Evolutionary conservation across 345 rosid genomes (phyloP).

Genomic region (Eucalyptus melliodora): DNA sequence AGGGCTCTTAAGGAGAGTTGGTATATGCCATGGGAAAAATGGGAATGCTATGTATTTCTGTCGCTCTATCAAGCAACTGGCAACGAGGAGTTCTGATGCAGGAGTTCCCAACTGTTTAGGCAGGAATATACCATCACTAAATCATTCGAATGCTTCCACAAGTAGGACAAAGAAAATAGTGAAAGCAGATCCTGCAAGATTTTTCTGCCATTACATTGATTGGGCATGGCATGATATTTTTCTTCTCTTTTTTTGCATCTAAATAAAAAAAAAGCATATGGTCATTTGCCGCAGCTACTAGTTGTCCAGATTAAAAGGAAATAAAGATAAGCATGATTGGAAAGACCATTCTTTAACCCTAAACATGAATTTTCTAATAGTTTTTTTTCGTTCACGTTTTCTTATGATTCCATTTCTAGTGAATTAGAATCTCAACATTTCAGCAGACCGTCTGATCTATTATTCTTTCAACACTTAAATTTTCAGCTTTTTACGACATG

Average conservation of each 20-base stretch:
- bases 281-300: neutral
- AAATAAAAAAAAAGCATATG: neutral
- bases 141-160: neutral
- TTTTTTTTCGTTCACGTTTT: neutral
- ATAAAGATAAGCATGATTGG: neutral
- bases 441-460: neutral
- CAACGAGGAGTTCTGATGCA: slow-evolving; percentile 20
- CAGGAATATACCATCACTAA: neutral
- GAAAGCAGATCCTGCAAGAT: neutral
- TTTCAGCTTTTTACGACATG: neutral
- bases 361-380: neutral
- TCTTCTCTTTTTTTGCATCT: neutral
- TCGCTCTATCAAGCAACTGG: slow-evolving; percentile 41
- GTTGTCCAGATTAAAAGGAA: neutral
- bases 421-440: neutral
- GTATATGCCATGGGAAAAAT: slow-evolving; percentile 58
- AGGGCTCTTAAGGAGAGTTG: slow-evolving; percentile 61
- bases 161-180: neutral
- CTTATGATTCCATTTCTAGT: neutral
- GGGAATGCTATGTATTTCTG: slow-evolving; percentile 50
- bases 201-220: neutral
- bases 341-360: neutral
- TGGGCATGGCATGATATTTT: neutral
- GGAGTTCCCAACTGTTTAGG: neutral
- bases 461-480: neutral